Conservation (phyloP, 768 basidiomycete genomes). For the Sporobolomyces roseus region DNA sequence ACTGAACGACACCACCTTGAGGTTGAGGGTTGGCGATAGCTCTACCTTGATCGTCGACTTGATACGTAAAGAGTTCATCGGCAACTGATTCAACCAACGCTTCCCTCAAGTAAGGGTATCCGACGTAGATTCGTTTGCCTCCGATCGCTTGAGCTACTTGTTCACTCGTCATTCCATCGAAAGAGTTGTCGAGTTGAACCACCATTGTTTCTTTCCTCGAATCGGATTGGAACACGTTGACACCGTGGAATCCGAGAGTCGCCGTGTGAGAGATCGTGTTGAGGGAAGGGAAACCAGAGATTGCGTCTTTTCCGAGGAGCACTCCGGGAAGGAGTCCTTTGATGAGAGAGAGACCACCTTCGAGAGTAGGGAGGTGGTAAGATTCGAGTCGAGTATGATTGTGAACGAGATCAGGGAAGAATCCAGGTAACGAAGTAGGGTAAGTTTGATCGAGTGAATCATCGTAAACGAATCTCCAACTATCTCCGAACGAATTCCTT, state of each 20-base stretch:
- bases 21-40: constrained; percentile 9
- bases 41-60: constrained; percentile 49
- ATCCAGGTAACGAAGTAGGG: constrained; percentile 86
- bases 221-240: constrained; percentile 88
- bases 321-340: constrained; percentile 86
- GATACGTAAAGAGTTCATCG: constrained; percentile 81
- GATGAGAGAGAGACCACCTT: constrained; percentile 69
- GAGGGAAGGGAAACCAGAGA: constrained; percentile 95
- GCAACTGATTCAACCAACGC: constrained; percentile 80
- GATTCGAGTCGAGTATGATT: constrained; percentile 75
- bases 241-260: constrained; percentile 73
- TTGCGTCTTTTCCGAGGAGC: constrained; percentile 71
- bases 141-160: constrained; percentile 72
- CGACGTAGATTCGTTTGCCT: constrained; percentile 69
- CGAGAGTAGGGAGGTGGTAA: constrained; percentile 80
- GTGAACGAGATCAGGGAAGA: constrained; percentile 81
- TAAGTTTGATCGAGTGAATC: constrained; percentile 60
- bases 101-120: constrained; percentile 95
- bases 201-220: constrained; percentile 91
- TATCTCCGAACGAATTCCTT: constrained; percentile 74
- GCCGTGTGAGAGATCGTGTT: constrained; percentile 78
- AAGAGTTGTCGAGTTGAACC: constrained; percentile 71
- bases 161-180: constrained; percentile 62
- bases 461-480: constrained; percentile 71
- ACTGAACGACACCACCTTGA: constrained; percentile 56